Conservation (phyloP, 345 rosid genomes). For the Citrus medica region DNA sequence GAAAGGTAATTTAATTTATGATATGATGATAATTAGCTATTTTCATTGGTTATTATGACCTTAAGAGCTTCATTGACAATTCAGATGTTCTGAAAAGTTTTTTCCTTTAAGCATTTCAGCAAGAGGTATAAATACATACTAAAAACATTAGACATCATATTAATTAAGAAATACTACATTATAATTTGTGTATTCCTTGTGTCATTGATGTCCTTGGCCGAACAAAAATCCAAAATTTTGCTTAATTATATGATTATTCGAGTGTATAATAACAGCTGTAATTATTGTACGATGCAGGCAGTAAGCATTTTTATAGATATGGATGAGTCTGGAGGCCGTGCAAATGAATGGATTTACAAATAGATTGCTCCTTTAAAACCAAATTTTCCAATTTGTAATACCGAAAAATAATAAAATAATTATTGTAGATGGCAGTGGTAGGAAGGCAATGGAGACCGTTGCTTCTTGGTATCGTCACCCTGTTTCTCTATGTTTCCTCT, state of each 20-base stretch:
- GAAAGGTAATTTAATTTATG: slow-evolving; percentile 51
- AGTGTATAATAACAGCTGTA: neutral
- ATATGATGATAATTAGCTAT: neutral
- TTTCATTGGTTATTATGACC: neutral
- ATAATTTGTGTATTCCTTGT: too few species aligned
- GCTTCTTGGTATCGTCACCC: neutral
- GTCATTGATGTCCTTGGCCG: too few species aligned
- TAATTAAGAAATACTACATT: neutral
- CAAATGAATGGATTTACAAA: slow-evolving; percentile 97
- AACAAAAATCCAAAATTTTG: too few species aligned
- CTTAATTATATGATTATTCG: too few species aligned
- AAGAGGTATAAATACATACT: neutral
- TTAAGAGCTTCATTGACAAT: neutral
- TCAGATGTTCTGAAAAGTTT: neutral
- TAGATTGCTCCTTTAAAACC: slow-evolving; percentile 14
- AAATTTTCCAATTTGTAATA: neutral
- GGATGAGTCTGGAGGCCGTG: slow-evolving; percentile 90
- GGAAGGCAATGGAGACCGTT: neutral
- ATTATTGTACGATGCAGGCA: slow-evolving; percentile 53
- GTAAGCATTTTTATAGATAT: slow-evolving; percentile 96
- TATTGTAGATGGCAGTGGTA: neutral
- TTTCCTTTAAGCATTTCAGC: neutral
- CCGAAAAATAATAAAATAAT: neutral
- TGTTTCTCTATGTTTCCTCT: neutral
- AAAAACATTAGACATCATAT: neutral